These are phyloP conservation scores for Exophiala dermatitidis DNA, from an alignment of 2,329 filamentous ascomycete genomes.

Conservation along the genomic window DNA sequence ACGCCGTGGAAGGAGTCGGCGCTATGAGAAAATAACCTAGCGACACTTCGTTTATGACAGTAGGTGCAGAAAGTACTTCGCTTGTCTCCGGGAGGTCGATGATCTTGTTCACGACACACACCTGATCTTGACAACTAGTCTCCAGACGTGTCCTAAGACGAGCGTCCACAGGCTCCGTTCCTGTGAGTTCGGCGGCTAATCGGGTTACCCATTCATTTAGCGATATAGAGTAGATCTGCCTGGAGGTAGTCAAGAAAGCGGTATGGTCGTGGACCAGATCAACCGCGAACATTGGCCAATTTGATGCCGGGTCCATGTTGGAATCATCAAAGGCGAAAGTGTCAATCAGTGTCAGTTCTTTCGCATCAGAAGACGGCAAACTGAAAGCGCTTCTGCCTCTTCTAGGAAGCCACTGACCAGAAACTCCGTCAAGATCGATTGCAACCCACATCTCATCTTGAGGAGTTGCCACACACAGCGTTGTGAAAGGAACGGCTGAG, in stretches of 20 bases:
- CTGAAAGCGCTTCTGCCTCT: constrained; percentile 37
- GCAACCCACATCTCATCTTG: constrained; percentile 52
- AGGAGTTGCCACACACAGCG: constrained; percentile 52
- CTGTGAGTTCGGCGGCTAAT: constrained; percentile 49
- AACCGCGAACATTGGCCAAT: constrained; percentile 50
- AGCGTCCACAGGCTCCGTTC: constrained; percentile 34
- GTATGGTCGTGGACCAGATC: constrained; percentile 51
- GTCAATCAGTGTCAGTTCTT: constrained; percentile 40
- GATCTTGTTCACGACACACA: constrained; percentile 44
- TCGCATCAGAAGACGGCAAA: constrained; percentile 36
- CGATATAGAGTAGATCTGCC: constrained; percentile 49
- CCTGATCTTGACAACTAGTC: constrained; percentile 47
- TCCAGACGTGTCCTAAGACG: constrained; percentile 52
- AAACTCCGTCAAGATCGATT: constrained; percentile 54
- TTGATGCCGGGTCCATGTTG: constrained; percentile 12
- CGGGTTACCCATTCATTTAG: constrained; percentile 50
- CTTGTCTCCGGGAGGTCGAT: constrained; percentile 32
- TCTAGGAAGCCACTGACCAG: constrained; percentile 56
- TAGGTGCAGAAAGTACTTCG: constrained; percentile 40
- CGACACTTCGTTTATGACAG: constrained; percentile 51
- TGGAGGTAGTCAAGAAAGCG: constrained; percentile 51
- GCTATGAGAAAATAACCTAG: constrained; percentile 53
- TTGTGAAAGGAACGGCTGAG: constrained; percentile 48
- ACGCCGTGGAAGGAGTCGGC: constrained; percentile 41
- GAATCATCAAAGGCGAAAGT: constrained; percentile 36